Base-by-base conservation (phyloP, 208 protist species). In the Trypanosoma conorhini region DNA sequence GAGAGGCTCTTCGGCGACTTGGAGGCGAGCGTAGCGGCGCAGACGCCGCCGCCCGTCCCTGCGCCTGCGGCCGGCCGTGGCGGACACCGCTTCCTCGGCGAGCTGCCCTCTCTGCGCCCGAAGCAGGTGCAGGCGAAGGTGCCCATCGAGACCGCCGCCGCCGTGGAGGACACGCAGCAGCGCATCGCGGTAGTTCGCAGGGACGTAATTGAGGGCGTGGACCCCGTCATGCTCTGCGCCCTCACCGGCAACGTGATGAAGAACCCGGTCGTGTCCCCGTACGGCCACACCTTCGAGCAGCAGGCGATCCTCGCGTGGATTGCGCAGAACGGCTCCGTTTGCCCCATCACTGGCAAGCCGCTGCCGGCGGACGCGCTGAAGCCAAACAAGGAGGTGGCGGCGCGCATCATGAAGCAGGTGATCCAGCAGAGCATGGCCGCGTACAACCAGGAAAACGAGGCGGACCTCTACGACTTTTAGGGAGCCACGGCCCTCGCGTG, bases 381-480 rank as follows among this genome's bases (percentile, higher is more conserved):
- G 24, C 82, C 89, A 51, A 92, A 97, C 82, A 72, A 71, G 76
- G 84, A 77, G 19, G 72, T 94, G 19, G 76, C 77, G 55, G 64
- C 76, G 31, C 81, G 82, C 72, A 91, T 97, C 28, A 93, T 95
- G 80, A 78, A 87, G 74, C 78, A 91, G 82, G 80, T 94, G 58
- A 85, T 96, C 56, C 63, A 70, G 19, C 83, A 95, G 79, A 90
- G 76, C 56, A 95, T 96, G 88, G 69, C 68, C 2, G 66, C 76
- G 0, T 76, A 84, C 57, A 76, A 83, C 5, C 77, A 90, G 62
- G 80, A 80, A 17, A 79, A 87, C 21, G 87, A 93, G 38, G 84
- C 83, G 28, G 89, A 96, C 67, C 82, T 97, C 60, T 97, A 97
- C 78, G 88, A 95, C 64, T 97, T 97, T 79, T 97, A 87, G 65